A percentile compares a stretch with the other conserved stretches of the same genome.
phyloP scores from a whole-genome alignment of 1,284 basidiomycete genomes.

The Boletus mariae region DNA sequence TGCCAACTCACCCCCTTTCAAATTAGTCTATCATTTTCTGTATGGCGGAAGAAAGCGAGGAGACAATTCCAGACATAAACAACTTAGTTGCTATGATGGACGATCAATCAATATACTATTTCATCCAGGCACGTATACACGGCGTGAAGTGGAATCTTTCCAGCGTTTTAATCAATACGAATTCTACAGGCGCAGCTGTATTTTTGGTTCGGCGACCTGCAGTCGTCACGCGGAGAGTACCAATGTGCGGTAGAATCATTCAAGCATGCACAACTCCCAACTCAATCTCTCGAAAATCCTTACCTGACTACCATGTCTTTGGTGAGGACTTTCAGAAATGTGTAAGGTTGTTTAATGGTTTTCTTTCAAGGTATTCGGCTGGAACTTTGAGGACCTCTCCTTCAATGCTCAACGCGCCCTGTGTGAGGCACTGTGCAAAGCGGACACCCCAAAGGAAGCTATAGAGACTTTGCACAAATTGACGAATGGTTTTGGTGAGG shows the following conservation, averaged over 20 bases:
- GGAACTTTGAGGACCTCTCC: constrained; percentile 3
- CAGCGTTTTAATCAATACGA: not conserved
- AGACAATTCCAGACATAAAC: not conserved
- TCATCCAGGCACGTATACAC: not conserved
- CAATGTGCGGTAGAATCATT: constrained; percentile 1
- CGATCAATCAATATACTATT: not conserved
- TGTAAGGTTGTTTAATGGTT: not conserved
- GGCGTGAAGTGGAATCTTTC: not conserved
- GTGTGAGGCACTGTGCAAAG: constrained; percentile 4
- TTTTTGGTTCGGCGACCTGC: constrained; percentile 1
- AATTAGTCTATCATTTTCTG: constrained; percentile 2
- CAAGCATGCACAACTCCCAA: not conserved
- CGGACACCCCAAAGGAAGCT: constrained; percentile 1
- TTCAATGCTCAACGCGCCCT: not conserved
- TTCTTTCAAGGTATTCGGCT: constrained; percentile 1
- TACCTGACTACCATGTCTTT: constrained; percentile 2
- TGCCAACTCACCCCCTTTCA: not conserved
- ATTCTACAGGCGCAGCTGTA: not conserved
- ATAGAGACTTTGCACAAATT: not conserved
- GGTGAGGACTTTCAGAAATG: not conserved
- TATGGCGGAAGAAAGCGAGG: not conserved
- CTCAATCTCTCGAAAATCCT: not conserved
- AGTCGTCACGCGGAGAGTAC: not conserved
- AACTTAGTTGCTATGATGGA: not conserved
- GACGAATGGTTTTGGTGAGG: not conserved